Evolutionary conservation across 371 early-diverging fungal species (phyloP).

Genomic region (Umbelopsis sp.): DNA sequence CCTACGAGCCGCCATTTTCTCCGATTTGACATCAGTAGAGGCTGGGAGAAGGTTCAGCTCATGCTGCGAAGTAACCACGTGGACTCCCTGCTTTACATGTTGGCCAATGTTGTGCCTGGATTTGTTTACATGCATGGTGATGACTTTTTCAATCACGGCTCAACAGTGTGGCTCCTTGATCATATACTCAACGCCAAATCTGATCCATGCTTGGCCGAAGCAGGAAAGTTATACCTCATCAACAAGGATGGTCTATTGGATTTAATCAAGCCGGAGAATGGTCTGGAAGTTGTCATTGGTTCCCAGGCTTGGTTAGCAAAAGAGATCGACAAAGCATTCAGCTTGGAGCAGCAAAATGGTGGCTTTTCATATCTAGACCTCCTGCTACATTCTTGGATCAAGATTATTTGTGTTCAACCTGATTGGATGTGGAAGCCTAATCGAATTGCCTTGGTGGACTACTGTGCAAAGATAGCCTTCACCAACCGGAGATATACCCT

Average conservation of each 20-base stretch:
- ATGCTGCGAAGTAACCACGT: conserved; percentile 48
- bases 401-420: conserved; percentile 31
- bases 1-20: conserved; percentile 53
- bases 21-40: conserved; percentile 50
- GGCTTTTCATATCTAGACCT: conserved; percentile 56
- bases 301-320: conserved; percentile 45
- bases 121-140: conserved; percentile 58
- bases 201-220: conserved; percentile 46
- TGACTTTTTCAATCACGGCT: conserved; percentile 50
- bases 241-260: not conserved
- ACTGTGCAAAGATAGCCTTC: conserved; percentile 36
- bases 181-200: conserved; percentile 47
- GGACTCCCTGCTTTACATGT: conserved; percentile 33
- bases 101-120: conserved; percentile 46
- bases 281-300: conserved; percentile 35
- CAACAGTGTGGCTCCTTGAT: conserved; percentile 35
- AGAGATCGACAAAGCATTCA: conserved; percentile 41
- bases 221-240: conserved; percentile 17
- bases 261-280: conserved; percentile 14
- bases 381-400: conserved; percentile 49
- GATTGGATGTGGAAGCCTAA: conserved; percentile 52
- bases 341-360: conserved; percentile 31
- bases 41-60: conserved; percentile 52
- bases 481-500: conserved; percentile 28
- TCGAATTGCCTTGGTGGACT: conserved; percentile 38